Conservation (phyloP, 2,329 filamentous ascomycete genomes). For the Thermothelomyces thermophilus region DNA sequence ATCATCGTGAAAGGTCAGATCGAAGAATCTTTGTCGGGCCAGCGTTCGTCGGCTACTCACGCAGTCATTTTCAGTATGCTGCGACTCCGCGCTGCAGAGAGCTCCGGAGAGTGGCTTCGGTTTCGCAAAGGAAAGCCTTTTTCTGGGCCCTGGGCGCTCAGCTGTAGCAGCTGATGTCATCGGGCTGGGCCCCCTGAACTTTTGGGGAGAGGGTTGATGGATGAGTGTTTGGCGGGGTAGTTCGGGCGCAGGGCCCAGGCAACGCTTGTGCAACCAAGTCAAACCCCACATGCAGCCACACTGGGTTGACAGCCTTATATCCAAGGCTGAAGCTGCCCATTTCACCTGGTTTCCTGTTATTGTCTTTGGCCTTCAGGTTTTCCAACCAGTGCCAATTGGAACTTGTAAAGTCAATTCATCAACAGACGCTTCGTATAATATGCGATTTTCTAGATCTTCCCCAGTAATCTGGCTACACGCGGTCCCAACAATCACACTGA, state of each 20-base stretch:
- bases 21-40: no score
- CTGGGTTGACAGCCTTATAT: neutral
- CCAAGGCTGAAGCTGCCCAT: neutral
- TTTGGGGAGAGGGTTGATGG: neutral
- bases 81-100: neutral
- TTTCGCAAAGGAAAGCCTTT: neutral
- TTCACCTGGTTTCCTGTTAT: no score
- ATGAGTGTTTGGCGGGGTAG: constrained; percentile 10
- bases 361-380: no score
- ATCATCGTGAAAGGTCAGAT: neutral
- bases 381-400: no score
- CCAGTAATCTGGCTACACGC: no score
- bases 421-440: no score
- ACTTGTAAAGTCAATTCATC: no score
- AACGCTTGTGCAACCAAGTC: neutral
- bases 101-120: neutral
- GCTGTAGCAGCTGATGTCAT: constrained; percentile 2
- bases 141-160: neutral
- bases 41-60: constrained; percentile 8
- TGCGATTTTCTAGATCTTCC: no score
- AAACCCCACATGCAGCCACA: neutral
- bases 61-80: constrained; percentile 14
- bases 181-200: neutral
- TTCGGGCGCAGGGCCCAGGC: neutral
- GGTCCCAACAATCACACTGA: no score